Base-by-base conservation (phyloP, 495 filamentous ascomycete species). In the Bombardia bombarda region DNA sequence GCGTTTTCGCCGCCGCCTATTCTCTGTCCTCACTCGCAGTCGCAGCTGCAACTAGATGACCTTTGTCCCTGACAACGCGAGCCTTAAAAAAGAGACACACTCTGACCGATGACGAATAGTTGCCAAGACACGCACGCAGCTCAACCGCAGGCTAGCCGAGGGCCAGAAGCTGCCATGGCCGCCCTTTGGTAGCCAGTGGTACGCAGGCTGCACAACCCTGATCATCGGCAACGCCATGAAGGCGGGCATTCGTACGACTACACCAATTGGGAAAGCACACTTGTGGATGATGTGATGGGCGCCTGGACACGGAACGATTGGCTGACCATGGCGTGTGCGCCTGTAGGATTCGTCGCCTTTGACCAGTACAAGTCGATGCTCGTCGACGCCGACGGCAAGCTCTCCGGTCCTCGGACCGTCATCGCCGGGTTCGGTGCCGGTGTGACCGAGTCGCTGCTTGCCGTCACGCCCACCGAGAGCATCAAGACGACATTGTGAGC, bases 161-260 rank as follows among this genome's bases (percentile, higher is more conserved):
- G 80, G 80, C 32, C 68, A 90, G 67, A 95, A 92, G 68, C 75
- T 95, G n/a, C 88, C 90, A 34, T 96, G 86, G 84, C 92, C 92
- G 24, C 86, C 86, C 20, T 97, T 97, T 51, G 93, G 93, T 23
- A 69, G 61, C 43, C 89, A 94, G 55, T 98, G 92, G 92, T 98
- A 97, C 59, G 92, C 92, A 26, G 92, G 92, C 26, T 98, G 92
- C 68, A 97, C 92, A 17, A 96, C 92, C 19, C 68, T 97, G 61
- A 92, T 98, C 37, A 88, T 97, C 49, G 92, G 92, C 40, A 98
- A 98, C 68, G 90, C 89, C 21, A 65, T 89, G 47, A 98, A 98
- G 65, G 92, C 93, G 30, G 92, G 92, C 38, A 88, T 98, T 50
- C 80, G 90, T 89, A 73, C 32, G 84, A 64, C 34, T 25, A 30